Percentiles rank a stretch among this genome's conserved stretches.
Evolutionary conservation across 2,329 filamentous ascomycete genomes (phyloP).

Genomic region (Monosporascus sp.): DNA sequence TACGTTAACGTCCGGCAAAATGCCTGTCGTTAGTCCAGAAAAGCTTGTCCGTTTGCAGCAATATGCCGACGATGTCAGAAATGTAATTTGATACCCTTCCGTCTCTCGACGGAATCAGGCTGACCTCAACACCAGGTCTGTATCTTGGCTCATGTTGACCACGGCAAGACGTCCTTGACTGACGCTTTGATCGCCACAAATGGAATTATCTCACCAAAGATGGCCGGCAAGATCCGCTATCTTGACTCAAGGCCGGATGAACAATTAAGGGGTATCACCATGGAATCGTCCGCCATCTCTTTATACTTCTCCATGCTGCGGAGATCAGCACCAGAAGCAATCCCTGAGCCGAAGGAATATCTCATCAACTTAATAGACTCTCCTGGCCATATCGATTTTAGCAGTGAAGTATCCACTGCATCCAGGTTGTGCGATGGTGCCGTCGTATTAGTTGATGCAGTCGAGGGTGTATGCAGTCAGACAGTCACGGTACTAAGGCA

Average conservation of each 20-base stretch:
- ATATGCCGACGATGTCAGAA: constrained; percentile 83
- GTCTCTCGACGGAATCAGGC: constrained; percentile 15
- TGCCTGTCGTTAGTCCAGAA: constrained; percentile 89
- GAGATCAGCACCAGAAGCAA: constrained; percentile 61
- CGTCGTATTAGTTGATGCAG: constrained; percentile 89
- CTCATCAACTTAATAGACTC: constrained; percentile 97
- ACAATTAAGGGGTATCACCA: constrained; percentile 95
- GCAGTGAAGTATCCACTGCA: constrained; percentile 94
- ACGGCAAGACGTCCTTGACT: constrained; percentile 96
- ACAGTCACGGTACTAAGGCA: constrained; percentile 95
- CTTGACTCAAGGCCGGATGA: constrained; percentile 95
- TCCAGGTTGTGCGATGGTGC: constrained; percentile 93
- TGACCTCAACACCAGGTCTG: constrained; percentile 64
- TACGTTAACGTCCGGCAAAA: constrained; percentile 36
- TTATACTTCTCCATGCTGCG: constrained; percentile 91
- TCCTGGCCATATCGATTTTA: constrained; percentile 97
- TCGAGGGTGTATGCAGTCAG: constrained; percentile 97
- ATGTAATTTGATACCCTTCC: constrained; percentile 53
- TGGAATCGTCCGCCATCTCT: constrained; percentile 98
- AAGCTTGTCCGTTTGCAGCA: constrained; percentile 87
- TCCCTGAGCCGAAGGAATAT: constrained; percentile 77
- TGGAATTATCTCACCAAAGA: constrained; percentile 96
- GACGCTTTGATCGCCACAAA: constrained; percentile 96
- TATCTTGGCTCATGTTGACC: constrained; percentile 93
- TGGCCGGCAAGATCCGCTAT: constrained; percentile 96